These are phyloP conservation scores for Curvularia hawaiiensis DNA, from an alignment of 2,329 filamentous ascomycete species.

Conservation along the genomic window DNA sequence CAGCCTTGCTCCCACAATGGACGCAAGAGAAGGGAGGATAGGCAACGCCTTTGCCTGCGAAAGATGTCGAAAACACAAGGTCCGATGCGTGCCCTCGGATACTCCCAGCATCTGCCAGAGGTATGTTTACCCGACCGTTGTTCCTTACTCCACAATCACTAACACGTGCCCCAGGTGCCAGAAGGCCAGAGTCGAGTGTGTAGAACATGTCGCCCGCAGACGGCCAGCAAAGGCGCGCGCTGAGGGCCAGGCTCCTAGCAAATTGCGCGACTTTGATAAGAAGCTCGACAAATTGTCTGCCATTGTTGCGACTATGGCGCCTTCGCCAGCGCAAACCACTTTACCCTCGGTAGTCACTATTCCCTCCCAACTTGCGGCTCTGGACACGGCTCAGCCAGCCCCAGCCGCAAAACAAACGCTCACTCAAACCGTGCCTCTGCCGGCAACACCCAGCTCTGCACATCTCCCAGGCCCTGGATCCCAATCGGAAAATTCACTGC, in stretches of 20 bases:
- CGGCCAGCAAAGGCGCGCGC: slow-evolving; percentile 41
- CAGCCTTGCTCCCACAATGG: slow-evolving; percentile 39
- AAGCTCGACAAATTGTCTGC: slow-evolving; percentile 43
- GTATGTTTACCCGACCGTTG: slow-evolving; percentile 28
- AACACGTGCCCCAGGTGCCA: slow-evolving; percentile 45
- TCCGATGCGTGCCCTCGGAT: slow-evolving; percentile 44
- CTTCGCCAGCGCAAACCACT: slow-evolving; percentile 27
- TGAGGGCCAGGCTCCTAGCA: slow-evolving; percentile 34
- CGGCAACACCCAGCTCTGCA: slow-evolving; percentile 22
- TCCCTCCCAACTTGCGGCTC: slow-evolving; percentile 24
- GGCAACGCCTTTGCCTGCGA: slow-evolving; percentile 47
- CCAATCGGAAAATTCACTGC: slow-evolving; percentile 31
- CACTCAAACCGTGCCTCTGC: slow-evolving; percentile 22
- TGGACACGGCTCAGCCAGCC: slow-evolving; percentile 30
- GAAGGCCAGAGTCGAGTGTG: slow-evolving; percentile 44
- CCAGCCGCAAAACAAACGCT: slow-evolving; percentile 19
- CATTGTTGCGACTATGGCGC: slow-evolving; percentile 38
- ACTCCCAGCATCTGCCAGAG: slow-evolving; percentile 41
- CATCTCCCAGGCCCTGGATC: slow-evolving; percentile 33
- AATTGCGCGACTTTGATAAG: slow-evolving; percentile 42
- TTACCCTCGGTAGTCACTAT: slow-evolving; percentile 32
- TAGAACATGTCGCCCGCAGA: slow-evolving; percentile 45
- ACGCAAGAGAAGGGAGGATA: slow-evolving; percentile 43
- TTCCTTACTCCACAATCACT: slow-evolving; percentile 26
- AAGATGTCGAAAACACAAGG: slow-evolving; percentile 46